Percentiles rank a stretch among this genome's conserved stretches.
Conservation (phyloP, 2,329 filamentous ascomycete genomes). For the Alternaria solani region DNA sequence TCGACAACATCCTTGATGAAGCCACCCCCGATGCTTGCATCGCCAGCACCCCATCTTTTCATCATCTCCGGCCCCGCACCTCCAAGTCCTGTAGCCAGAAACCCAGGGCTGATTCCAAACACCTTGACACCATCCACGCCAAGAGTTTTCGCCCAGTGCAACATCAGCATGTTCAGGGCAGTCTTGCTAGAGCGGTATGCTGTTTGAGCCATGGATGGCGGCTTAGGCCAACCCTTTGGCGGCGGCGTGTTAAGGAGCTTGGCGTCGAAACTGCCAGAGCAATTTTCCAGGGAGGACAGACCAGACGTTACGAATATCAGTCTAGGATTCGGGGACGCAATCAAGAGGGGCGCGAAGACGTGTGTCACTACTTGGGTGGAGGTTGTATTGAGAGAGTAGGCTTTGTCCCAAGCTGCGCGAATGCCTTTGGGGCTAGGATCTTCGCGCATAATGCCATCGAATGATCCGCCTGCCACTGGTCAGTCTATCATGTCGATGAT, state of each 20-base stretch:
- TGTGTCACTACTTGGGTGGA: slow-evolving; percentile 51
- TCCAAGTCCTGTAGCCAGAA: slow-evolving; percentile 56
- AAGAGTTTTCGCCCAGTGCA: slow-evolving; percentile 57
- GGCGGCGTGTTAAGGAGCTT: slow-evolving; percentile 32
- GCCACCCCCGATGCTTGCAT: slow-evolving; percentile 48
- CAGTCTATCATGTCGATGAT: neutral
- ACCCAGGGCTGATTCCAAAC: slow-evolving; percentile 57
- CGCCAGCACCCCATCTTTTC: slow-evolving; percentile 50
- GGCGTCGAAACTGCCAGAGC: slow-evolving; percentile 33
- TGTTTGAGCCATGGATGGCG: slow-evolving; percentile 28
- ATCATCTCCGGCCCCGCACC: slow-evolving; percentile 44
- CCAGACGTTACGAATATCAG: slow-evolving; percentile 55
- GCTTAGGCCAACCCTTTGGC: slow-evolving; percentile 60
- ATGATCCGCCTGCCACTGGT: slow-evolving; percentile 52
- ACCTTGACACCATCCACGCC: slow-evolving; percentile 59
- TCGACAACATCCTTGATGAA: slow-evolving; percentile 53
- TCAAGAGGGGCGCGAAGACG: slow-evolving; percentile 48
- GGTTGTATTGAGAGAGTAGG: slow-evolving; percentile 52
- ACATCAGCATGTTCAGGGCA: slow-evolving; percentile 60
- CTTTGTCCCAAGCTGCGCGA: slow-evolving; percentile 49
- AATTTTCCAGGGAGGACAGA: slow-evolving; percentile 50
- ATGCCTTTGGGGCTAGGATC: slow-evolving; percentile 36
- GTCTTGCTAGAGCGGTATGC: slow-evolving; percentile 56
- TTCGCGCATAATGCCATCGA: slow-evolving; percentile 50
- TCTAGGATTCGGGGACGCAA: slow-evolving; percentile 46